Evolutionary conservation across 1,284 basidiomycete genomes (phyloP).

Genomic region (Pseudozyma hubeiensis): DNA sequence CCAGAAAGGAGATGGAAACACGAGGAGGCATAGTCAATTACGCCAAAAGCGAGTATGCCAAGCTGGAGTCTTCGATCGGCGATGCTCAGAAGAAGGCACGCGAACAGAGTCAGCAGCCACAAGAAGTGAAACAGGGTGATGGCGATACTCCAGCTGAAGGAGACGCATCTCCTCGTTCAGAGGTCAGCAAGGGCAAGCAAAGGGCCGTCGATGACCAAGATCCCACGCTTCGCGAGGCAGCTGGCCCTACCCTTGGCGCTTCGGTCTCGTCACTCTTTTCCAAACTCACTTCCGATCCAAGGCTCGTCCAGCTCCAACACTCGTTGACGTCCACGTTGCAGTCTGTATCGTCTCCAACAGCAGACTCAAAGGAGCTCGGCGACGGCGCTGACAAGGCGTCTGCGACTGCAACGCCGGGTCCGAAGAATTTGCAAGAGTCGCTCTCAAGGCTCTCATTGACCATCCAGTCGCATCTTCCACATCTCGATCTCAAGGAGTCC

Average conservation of each 20-base stretch:
- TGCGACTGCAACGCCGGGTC: constrained; percentile 5
- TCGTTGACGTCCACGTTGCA: constrained; percentile 38
- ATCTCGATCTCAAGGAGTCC: constrained; percentile 53
- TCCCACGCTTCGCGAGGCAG: constrained; percentile 1
- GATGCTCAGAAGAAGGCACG: constrained; percentile 55
- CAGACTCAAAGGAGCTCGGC: neutral
- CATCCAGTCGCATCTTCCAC: constrained; percentile 55
- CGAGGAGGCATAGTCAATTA: constrained; percentile 59
- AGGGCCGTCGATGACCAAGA: constrained; percentile 25
- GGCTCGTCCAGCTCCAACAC: constrained; percentile 40
- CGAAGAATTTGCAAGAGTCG: constrained; percentile 46
- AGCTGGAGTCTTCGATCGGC: constrained; percentile 57
- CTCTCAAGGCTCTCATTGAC: constrained; percentile 47
- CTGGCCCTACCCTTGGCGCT: constrained; percentile 25
- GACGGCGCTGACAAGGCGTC: constrained; percentile 10
- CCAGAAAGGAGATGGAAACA: constrained; percentile 52
- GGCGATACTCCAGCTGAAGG: neutral
- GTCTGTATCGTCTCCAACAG: constrained; percentile 14
- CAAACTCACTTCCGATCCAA: constrained; percentile 41
- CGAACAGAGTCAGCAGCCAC: constrained; percentile 32
- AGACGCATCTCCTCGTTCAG: constrained; percentile 7
- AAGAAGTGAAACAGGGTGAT: neutral
- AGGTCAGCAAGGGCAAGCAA: constrained; percentile 45
- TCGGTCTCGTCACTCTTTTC: constrained; percentile 45
- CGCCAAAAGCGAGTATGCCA: constrained; percentile 51